Evolutionary conservation across 2,329 filamentous ascomycete species (phyloP).

Genomic region (Arthrobotrys pseudoclavata): DNA sequence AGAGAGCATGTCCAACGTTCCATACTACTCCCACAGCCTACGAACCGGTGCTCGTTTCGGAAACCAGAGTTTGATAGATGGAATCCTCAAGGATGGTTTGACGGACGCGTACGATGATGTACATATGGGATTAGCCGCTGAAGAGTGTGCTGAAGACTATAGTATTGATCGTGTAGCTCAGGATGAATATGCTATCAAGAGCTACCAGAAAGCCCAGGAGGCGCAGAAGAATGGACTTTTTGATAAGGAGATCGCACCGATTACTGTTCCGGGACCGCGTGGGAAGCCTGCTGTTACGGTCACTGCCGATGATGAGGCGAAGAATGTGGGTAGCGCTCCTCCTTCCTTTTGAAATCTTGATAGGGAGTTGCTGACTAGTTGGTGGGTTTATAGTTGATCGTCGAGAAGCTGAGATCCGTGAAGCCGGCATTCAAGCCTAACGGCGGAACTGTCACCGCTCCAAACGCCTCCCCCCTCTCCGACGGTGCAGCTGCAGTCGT

Average conservation of each 20-base stretch:
- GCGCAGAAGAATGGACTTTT: constrained; percentile 87
- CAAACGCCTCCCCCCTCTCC: constrained; percentile 95
- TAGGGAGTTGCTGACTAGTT: constrained; percentile 25
- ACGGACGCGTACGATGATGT: constrained; percentile 92
- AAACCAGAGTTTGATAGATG: constrained; percentile 88
- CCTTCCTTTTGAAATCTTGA: neutral
- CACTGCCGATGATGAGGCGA: constrained; percentile 92
- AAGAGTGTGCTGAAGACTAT: constrained; percentile 91
- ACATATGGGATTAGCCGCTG: constrained; percentile 93
- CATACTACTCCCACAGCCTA: constrained; percentile 91
- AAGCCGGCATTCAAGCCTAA: constrained; percentile 85
- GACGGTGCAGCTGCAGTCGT: constrained; percentile 94
- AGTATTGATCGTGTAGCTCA: constrained; percentile 84
- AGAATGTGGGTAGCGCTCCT: constrained; percentile 74
- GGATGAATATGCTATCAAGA: constrained; percentile 94
- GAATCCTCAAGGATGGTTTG: constrained; percentile 92
- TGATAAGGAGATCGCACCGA: constrained; percentile 85
- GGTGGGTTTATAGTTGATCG: constrained; percentile 72
- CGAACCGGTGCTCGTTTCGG: constrained; percentile 94
- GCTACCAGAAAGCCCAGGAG: constrained; percentile 92
- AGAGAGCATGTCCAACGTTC: constrained; percentile 98
- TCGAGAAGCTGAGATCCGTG: constrained; percentile 85
- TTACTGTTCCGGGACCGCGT: constrained; percentile 87
- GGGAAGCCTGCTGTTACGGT: constrained; percentile 88
- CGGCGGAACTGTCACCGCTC: constrained; percentile 90